Base-by-base conservation (phyloP, 768 basidiomycete species). In the Rhodotorula sphaerocarpa region DNA sequence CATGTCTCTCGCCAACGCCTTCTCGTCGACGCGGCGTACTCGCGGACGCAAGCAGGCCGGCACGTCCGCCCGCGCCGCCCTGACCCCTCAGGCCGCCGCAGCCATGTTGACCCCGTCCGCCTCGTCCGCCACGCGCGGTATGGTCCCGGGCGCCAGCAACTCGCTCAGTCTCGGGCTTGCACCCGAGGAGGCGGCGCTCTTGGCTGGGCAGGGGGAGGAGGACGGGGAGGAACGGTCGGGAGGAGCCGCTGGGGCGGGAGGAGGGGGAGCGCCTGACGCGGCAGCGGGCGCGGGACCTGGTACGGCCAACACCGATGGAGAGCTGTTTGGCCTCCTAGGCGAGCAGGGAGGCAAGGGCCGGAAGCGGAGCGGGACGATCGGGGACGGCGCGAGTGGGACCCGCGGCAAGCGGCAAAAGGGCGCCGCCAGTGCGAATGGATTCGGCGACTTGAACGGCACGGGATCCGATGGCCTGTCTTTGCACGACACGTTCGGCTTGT, bases 1-100 rank as follows among this genome's bases (percentile, higher is more conserved):
- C 41, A 62, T 62, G 61, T 57, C 55, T 3, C 56, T 63, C 43
- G 61, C 55, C 55, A 57, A 57, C 36, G 61, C 61, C 12, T 62
- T 57, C 50, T 45, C 55, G 28, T 42, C 57, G 16, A 39, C 48
- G 5, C 27, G 41, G 5, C n/a, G 33, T 5, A 36, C 50, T 7
- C 50, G 50, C 33, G 50, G 50, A 18, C 50, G 50, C 33, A 31
- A 34, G 30, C 23, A n/a, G 15, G 34, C 30, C 33, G 50, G 33
- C 4, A n/a, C 50, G 30, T 39, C 43, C 31, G 41, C 30, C 39
- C 45, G 52, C 31, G 59, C 59, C 1, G 58, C 58, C 25, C n/a
- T 62, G 7, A 62, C 56, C 33, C 61, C 61, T 5, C 55, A 62
- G 3, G 55, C 55, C 23, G 55, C 55, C 1, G 42, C 44, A 27